These are phyloP conservation scores for Penicillium sp. DNA, from an alignment of 2,329 filamentous ascomycete species.

Conservation along the genomic window DNA sequence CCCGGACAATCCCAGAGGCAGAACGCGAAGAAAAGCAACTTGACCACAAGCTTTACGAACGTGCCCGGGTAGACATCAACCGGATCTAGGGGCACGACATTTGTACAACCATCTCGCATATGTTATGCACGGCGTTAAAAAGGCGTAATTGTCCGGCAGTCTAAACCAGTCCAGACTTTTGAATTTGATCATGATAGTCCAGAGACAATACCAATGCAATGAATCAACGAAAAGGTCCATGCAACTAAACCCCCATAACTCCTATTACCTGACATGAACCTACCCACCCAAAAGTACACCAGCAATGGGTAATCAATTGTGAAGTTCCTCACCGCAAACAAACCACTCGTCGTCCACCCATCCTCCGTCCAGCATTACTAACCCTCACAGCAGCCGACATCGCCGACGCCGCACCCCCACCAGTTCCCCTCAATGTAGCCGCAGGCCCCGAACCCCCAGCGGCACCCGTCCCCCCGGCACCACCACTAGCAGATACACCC, in stretches of 20 bases:
- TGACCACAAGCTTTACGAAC: constrained; percentile 74
- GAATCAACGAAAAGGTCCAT: constrained; percentile 13
- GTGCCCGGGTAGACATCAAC: constrained; percentile 83
- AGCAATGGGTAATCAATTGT: not conserved
- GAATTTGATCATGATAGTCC: constrained; percentile 9
- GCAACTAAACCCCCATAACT: not conserved
- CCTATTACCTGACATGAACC: not conserved
- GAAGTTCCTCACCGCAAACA: constrained; percentile 34
- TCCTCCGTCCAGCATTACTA: constrained; percentile 32
- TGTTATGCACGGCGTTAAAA: constrained; percentile 19
- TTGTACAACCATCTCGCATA: constrained; percentile 27
- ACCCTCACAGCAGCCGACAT: constrained; percentile 24
- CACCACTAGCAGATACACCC: constrained; percentile 23
- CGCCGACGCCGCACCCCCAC: constrained; percentile 18
- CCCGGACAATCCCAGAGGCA: constrained; percentile 59
- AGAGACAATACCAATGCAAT: constrained; percentile 12
- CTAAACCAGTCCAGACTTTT: not conserved
- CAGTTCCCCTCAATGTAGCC: constrained; percentile 19
- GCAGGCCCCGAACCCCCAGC: constrained; percentile 14
- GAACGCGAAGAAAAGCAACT: constrained; percentile 61
- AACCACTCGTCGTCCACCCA: constrained; percentile 40
- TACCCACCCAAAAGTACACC: constrained; percentile 1
- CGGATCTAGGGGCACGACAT: constrained; percentile 58
- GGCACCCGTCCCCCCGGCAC: not conserved
- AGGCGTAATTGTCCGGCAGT: constrained; percentile 5